phyloP scores from a whole-genome alignment of 176 grass and related monocot species.

The Juncus inflexus region DNA sequence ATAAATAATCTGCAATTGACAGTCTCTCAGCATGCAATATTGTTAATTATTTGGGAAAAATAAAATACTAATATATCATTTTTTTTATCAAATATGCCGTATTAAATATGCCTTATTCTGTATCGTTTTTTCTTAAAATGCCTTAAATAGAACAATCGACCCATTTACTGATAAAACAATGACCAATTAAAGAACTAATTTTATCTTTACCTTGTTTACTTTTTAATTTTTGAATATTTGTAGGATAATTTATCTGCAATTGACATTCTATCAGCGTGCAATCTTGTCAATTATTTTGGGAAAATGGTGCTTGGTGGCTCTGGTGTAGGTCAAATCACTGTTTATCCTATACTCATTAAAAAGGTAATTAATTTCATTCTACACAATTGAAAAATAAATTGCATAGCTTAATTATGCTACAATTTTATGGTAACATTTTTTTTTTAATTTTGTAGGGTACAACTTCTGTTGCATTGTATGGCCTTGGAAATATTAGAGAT shows the following conservation, averaged over 20 bases:
- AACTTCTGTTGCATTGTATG: slow-evolving; percentile 68
- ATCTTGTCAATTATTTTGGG: slow-evolving; percentile 89
- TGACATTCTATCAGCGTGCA: slow-evolving; percentile 66
- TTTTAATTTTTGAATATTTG: slow-evolving; percentile 23
- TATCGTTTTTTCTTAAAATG: too few species aligned
- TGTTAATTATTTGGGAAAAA: slow-evolving; percentile 90
- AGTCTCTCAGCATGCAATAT: slow-evolving; percentile 68
- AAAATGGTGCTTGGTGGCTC: slow-evolving; percentile 62
- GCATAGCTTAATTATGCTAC: slow-evolving; percentile 16
- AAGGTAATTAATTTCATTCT: slow-evolving; percentile 42
- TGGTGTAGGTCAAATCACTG: slow-evolving; percentile 46
- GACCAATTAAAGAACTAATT: not conserved
- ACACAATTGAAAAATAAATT: slow-evolving; percentile 1
- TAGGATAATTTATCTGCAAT: slow-evolving; percentile 79
- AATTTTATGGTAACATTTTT: slow-evolving; percentile 15
- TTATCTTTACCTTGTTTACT: not conserved
- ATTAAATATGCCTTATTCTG: too few species aligned
- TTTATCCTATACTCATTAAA: slow-evolving; percentile 64
- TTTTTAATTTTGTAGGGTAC: slow-evolving; percentile 47
- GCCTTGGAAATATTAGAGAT: slow-evolving; percentile 72
- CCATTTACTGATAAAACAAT: too few species aligned
- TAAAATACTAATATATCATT: not conserved
- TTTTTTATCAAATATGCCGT: too few species aligned
- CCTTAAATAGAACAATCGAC: too few species aligned
- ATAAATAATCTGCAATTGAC: slow-evolving; percentile 68